Percentiles rank a stretch among this genome's conserved stretches.
phyloP scores from a whole-genome alignment of 2,329 filamentous ascomycete genomes.

The Cadophora sp. region DNA sequence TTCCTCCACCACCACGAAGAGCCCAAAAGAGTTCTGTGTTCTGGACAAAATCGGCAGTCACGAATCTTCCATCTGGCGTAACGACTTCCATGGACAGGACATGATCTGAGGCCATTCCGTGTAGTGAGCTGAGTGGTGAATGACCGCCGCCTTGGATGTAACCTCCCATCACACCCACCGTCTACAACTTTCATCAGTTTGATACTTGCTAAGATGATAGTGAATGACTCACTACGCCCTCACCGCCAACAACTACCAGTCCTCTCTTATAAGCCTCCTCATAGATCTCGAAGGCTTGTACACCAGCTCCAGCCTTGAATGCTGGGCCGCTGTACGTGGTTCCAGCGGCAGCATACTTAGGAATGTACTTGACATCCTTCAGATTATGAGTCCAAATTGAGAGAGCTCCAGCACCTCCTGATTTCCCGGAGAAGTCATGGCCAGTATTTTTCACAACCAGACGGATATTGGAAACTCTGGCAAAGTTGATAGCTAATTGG shows the following conservation, averaged over 20 bases:
- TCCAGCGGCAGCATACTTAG: conserved; percentile 48
- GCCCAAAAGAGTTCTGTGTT: conserved; percentile 70
- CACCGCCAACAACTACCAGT: conserved; percentile 60
- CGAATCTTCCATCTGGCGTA: conserved; percentile 54
- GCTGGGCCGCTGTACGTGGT: conserved; percentile 58
- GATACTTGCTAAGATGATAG: neutral
- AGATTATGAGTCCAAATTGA: conserved; percentile 59
- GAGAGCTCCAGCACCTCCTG: conserved; percentile 51
- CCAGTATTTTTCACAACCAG: conserved; percentile 44
- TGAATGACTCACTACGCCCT: conserved; percentile 45
- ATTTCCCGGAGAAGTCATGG: conserved; percentile 36
- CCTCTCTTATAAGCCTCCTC: conserved; percentile 49
- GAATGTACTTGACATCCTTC: conserved; percentile 49
- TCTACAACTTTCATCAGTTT: conserved; percentile 50
- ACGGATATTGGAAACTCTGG: conserved; percentile 50
- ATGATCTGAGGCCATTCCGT: conserved; percentile 66
- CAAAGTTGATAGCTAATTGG: conserved; percentile 52
- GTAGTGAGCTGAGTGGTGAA: conserved; percentile 55
- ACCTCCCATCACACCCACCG: conserved; percentile 55
- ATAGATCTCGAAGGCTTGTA: conserved; percentile 53
- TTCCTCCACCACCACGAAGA: conserved; percentile 62
- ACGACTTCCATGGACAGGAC: conserved; percentile 64
- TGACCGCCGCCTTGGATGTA: conserved; percentile 69
- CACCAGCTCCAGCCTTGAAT: conserved; percentile 58
- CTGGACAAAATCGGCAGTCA: conserved; percentile 57